phyloP scores from a whole-genome alignment of 2,329 filamentous ascomycete genomes.

The Myriosclerotinia scirpicola region DNA sequence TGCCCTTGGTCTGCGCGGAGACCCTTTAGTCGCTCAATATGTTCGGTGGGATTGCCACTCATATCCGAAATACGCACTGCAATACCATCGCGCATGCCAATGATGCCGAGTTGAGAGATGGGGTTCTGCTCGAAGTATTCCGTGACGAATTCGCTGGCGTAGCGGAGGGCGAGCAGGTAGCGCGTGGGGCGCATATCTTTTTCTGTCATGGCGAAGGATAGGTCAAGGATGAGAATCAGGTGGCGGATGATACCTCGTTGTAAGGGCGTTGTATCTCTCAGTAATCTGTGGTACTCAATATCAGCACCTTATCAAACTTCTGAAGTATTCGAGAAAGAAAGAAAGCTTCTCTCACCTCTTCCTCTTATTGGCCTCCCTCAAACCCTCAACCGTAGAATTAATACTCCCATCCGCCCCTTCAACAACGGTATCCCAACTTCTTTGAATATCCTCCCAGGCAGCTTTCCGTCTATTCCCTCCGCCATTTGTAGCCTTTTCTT shows the following conservation, averaged over 20 bases:
- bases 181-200: slow-evolving; percentile 91
- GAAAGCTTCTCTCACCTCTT: slow-evolving; percentile 52
- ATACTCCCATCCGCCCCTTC: slow-evolving; percentile 80
- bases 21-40: slow-evolving; percentile 72
- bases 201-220: slow-evolving; percentile 90
- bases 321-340: background rate
- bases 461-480: slow-evolving; percentile 48
- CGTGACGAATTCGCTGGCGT: slow-evolving; percentile 81
- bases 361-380: slow-evolving; percentile 80
- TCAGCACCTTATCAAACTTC: slow-evolving; percentile 12
- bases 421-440: slow-evolving; percentile 71
- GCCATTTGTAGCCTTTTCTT: slow-evolving; percentile 35
- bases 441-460: slow-evolving; percentile 66
- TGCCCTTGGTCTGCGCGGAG: slow-evolving; percentile 67
- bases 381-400: slow-evolving; percentile 66
- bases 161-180: slow-evolving; percentile 78
- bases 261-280: slow-evolving; percentile 91
- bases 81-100: slow-evolving; percentile 91
- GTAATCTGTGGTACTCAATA: slow-evolving; percentile 55
- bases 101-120: slow-evolving; percentile 88
- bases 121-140: slow-evolving; percentile 99
- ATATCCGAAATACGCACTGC: slow-evolving; percentile 84
- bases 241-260: slow-evolving; percentile 98
- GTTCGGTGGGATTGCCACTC: slow-evolving; percentile 86
- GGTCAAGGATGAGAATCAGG: slow-evolving; percentile 84